Evolutionary conservation across 164 flowering plant species (phyloP).

Genomic region (Kingdonia uniflora): DNA sequence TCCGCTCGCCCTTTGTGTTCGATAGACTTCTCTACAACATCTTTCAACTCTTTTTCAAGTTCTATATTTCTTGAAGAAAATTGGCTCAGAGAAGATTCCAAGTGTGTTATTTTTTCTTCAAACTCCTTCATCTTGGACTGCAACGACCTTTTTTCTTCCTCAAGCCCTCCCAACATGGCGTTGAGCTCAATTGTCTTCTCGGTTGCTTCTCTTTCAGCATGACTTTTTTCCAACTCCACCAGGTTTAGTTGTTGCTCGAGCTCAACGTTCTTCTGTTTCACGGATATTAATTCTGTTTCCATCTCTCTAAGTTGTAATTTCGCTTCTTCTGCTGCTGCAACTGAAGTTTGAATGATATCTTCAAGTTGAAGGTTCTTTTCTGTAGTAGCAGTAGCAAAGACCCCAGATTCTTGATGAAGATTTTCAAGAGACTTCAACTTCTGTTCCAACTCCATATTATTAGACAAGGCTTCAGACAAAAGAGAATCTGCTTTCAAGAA

Average conservation of each 20-base stretch:
- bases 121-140: conserved; percentile 31
- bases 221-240: conserved; percentile 30
- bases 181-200: conserved; percentile 37
- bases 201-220: conserved; percentile 42
- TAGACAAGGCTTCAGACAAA: conserved; percentile 49
- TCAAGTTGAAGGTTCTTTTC: conserved; percentile 58
- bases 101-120: conserved; percentile 30
- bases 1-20: conserved; percentile 69
- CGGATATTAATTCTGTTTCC: conserved; percentile 35
- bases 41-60: conserved; percentile 60
- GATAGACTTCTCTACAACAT: conserved; percentile 30
- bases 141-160: conserved; percentile 40
- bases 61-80: conserved; percentile 33
- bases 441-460: conserved; percentile 59
- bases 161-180: conserved; percentile 22
- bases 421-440: conserved; percentile 55
- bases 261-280: conserved; percentile 55
- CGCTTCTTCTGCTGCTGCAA: conserved; percentile 50
- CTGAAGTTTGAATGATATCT: conserved; percentile 37
- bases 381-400: conserved; percentile 33
- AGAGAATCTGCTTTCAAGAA: conserved; percentile 51
- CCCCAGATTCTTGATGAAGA: conserved; percentile 43
- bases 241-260: conserved; percentile 53
- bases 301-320: conserved; percentile 39
- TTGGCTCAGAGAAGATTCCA: conserved; percentile 39